Base-by-base conservation (phyloP, 192 early-diverging fungal genomes). In the Coemansia sp. region DNA sequence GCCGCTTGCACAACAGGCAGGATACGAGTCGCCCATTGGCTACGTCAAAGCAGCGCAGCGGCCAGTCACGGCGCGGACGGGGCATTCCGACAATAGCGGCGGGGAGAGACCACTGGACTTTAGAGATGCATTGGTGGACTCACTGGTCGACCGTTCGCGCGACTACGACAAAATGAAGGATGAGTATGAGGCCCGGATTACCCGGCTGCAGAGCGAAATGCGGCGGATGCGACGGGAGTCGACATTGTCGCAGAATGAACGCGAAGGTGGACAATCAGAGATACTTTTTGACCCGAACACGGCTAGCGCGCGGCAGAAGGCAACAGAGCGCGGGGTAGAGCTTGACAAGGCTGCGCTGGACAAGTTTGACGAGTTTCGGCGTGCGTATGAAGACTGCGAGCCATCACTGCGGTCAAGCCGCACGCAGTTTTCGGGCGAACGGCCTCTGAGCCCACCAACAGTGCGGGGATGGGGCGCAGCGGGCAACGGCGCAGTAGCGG, bases 291-390 rank as follows among this genome's bases (percentile, higher is more conserved):
- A 68, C 10, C 56, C 68, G 8, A 68, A 68, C 33, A 61, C 63
- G 23, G 42, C 57, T 3, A 58, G 33, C 1, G 72, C 71, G 5
- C 68, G 65, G 39, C 62, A 71, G 56, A 54, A 59, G 58, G 62
- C 61, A 22, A 23, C 54, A 46, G 75, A 69, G 61, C 68, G 53
- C 21, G 46, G 46, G 2, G 29, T 59, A 8, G 27, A 68, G 27
- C 54, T 72, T 10, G 78, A 81, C 36, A 56, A 56, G 39, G 62
- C 52, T 20, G 80, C 80, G 8, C 54, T 82, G 4, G 71, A 74
- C 51, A 71, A 59, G 69, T 82, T 78, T 69, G 75, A 78, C 20
- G 75, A 74, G 62, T 82, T 78, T 55, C 64, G 68, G 14, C 76
- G 67, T 25, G 68, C 71, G 10, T 76, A 77, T 27, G 75, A 82